Evolutionary conservation across 1,284 basidiomycete genomes (phyloP), one percentile per base, ranked within the genome.

Genomic region (Volvariella surrecta): DNA sequence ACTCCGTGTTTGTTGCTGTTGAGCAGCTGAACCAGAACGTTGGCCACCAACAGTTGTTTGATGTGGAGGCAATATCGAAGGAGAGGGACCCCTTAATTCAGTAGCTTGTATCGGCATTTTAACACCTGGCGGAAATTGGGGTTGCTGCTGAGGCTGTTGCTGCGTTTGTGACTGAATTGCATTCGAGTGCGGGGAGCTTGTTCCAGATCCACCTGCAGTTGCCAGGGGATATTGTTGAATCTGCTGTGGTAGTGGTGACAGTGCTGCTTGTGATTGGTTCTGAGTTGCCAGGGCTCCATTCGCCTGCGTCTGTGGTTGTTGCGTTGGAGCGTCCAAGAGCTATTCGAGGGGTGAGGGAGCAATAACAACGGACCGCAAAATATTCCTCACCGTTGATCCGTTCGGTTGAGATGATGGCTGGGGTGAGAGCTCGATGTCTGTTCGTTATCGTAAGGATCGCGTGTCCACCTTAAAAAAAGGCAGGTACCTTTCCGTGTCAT

Each of bases 41-140:
- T 66, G 63, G 4, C 57, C 57, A 38, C 61, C 62, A 35, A 64
- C 54, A 16, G 55, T 55, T 39, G 58, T 56, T 39, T 51, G 58
- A 47, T 48, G 61, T 54, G 56, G 67, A 35, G 55, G 48, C 17
- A 54, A 52, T 21, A 58, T 48, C 46, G 59, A 52, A 24, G 60
- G 52, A 4, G 61, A 54, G 43, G 56, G 54, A 41, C 59, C 56
- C 39, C 24, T 28, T 6, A 28, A 11, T 11, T 28, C 24, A 28
- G 24, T 28, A 11, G 24, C 6, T 28, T 28, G 24, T 28, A 28
- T 6, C 10, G 67, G 63, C 3, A 71, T 65, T 54, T 81, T 82
- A 49, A 85, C 78, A 11, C 84, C 83, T 30, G 83, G 81, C 45
- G 83, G 82, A 59, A 77, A 82, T 45, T 78, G 74, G 1, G 71